phyloP scores from a whole-genome alignment of 768 basidiomycete genomes.

The Lyophyllum semitale region DNA sequence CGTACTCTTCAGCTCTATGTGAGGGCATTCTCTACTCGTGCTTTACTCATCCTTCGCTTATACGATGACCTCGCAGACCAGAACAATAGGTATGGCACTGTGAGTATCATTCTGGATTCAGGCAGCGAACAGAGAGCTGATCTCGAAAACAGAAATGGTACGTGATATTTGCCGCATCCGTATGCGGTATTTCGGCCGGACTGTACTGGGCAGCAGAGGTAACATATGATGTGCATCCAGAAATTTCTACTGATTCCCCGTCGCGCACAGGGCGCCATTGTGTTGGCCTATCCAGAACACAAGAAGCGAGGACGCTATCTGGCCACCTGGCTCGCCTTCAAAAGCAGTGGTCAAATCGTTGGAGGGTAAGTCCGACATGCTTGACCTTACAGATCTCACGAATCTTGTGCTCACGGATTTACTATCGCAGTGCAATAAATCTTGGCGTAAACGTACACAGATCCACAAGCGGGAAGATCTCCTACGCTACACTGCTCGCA shows the following conservation, averaged over 20 bases:
- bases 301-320: conserved; percentile 14
- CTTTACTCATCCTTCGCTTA: neutral
- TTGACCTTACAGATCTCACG: neutral
- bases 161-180: conserved; percentile 14
- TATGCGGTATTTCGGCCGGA: conserved; percentile 16
- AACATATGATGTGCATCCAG: neutral
- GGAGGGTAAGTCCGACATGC: conserved; percentile 15
- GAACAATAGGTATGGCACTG: conserved; percentile 21
- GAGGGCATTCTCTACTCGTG: neutral
- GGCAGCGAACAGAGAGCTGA: neutral
- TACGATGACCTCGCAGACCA: conserved; percentile 12
- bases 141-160: conserved; percentile 14
- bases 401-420: neutral
- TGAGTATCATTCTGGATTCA: neutral
- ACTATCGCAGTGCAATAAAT: conserved; percentile 7
- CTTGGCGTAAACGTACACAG: conserved; percentile 18
- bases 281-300: conserved; percentile 15
- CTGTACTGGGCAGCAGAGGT: conserved; percentile 22
- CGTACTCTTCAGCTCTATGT: conserved; percentile 18
- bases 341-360: conserved; percentile 13
- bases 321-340: conserved; percentile 13
- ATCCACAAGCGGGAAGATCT: conserved; percentile 19
- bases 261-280: conserved; percentile 9
- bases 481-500: conserved; percentile 12
- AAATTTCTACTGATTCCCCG: neutral